Evolutionary conservation across 768 basidiomycete species (phyloP), one percentile per base, ranked within the genome.

Genomic region (Mycena vitilis): DNA sequence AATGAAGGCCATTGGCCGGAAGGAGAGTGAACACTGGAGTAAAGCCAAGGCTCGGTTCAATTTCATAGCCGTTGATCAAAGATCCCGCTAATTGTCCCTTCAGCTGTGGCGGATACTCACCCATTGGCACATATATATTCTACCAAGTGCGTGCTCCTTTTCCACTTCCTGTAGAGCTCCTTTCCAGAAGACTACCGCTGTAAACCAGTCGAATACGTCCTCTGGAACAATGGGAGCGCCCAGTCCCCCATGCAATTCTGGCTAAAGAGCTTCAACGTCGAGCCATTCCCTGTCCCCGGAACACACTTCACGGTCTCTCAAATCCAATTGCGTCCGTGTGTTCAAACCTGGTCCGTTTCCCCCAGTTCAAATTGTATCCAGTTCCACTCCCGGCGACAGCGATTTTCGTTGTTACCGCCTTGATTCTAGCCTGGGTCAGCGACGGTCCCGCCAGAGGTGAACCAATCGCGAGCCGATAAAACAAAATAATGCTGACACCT

Each of bases 201-300:
- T n/a, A n/a, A n/a, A n/a, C n/a, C 30, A 30, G 30, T 73, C 22
- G 68, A 67, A 60, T 73, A 73, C 57, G 66, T 70, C 16, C 65
- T 73, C 13, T 73, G 72, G 72, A 73, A 73, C 66, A 73, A 73
- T 55, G 72, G 54, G 37, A 12, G 20, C 3, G 63, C 56, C 25
- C 72, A 73, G 36, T 64, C 72, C 0, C 72, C 72, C 10, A 61
- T 73, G 37, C 69, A 70, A 42, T 73, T 62, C 44, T 73, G 69
- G 69, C 63, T 73, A 34, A 73, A 73, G 69, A 65, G 59, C 37
- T 73, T 73, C 72, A 73, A 73, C 63, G 38, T 68, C 45, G 37
- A 73, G 30, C 72, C 72, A 11, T 70, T 48, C 56, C 72, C 72
- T 18, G 72, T 73, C 18, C 72, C 72, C 1, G 72, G 69, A 36